Evolutionary conservation across 352 stramenopile genomes (phyloP).

Genomic region (Achlya hypogyna): DNA sequence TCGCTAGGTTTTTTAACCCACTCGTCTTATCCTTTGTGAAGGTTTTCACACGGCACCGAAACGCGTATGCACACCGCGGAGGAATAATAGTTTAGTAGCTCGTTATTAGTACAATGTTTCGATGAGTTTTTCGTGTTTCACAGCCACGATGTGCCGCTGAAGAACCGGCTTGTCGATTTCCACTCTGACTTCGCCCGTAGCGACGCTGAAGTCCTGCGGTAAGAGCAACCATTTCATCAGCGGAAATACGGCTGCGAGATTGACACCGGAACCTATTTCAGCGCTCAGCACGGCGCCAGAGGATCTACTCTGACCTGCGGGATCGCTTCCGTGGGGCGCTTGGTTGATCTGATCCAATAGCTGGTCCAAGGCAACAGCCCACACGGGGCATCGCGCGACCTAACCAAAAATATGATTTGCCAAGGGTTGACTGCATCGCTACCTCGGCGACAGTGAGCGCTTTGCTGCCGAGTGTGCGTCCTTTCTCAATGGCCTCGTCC

Average conservation of each 20-base stretch:
- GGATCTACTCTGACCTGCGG: no score
- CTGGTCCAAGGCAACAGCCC: neutral
- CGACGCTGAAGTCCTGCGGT: neutral
- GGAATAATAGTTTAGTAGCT: no score
- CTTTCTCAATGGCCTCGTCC: constrained; percentile 1
- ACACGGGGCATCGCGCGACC: neutral
- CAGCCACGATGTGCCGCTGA: neutral
- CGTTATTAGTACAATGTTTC: neutral
- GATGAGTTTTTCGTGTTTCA: neutral
- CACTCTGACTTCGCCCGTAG: neutral
- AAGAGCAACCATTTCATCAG: neutral
- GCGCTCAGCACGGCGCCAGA: no score
- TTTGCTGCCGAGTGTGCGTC: neutral
- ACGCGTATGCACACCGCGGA: no score
- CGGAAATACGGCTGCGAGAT: neutral
- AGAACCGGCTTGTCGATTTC: neutral
- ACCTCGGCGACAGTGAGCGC: neutral
- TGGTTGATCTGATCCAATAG: neutral
- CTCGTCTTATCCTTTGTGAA: no score
- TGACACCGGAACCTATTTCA: neutral
- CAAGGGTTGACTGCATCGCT: neutral
- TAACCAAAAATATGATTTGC: neutral
- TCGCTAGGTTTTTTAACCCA: no score
- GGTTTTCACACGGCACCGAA: no score
- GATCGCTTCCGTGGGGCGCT: neutral